phyloP scores from a whole-genome alignment of 352 stramenopile genomes.

The Pythium dissimile region DNA sequence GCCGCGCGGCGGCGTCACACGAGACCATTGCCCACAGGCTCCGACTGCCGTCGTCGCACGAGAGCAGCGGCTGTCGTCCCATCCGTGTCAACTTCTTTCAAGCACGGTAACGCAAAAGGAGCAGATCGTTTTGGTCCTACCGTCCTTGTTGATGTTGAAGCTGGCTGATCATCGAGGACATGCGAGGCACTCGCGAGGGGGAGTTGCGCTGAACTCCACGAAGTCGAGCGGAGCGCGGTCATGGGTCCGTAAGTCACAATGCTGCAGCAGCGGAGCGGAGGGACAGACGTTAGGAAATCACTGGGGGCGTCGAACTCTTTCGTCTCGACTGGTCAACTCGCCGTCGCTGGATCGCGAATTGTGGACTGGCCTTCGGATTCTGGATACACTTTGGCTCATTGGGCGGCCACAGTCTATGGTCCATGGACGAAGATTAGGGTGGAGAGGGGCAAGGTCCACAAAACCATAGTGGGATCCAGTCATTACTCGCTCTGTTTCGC shows the following conservation, averaged over 20 bases:
- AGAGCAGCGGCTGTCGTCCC: background rate
- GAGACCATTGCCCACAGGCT: conserved; percentile 4
- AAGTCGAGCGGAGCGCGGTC: conserved; percentile 10
- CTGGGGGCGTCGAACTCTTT: too few species aligned
- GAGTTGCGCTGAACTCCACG: background rate
- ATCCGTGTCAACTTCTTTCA: too few species aligned
- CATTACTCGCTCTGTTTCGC: conserved; percentile 2
- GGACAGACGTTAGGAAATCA: conserved; percentile 1
- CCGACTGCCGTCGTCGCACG: conserved; percentile 3
- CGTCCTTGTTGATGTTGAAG: conserved; percentile 17
- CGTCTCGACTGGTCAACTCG: too few species aligned
- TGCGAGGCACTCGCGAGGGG: background rate
- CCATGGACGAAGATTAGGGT: background rate
- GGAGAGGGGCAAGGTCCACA: background rate
- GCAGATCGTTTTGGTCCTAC: too few species aligned
- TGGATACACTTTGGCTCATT: conserved; percentile 1
- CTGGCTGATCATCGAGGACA: too few species aligned
- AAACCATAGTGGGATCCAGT: background rate
- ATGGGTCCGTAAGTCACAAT: background rate
- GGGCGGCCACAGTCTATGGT: background rate
- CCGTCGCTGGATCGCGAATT: conserved; percentile 1
- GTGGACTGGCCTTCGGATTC: conserved; percentile 15
- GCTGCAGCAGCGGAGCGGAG: background rate
- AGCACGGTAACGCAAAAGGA: too few species aligned
- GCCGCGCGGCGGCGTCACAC: background rate